Evolutionary conservation across 495 filamentous ascomycete genomes (phyloP).

Genomic region (Lindgomyces ingoldianus): DNA sequence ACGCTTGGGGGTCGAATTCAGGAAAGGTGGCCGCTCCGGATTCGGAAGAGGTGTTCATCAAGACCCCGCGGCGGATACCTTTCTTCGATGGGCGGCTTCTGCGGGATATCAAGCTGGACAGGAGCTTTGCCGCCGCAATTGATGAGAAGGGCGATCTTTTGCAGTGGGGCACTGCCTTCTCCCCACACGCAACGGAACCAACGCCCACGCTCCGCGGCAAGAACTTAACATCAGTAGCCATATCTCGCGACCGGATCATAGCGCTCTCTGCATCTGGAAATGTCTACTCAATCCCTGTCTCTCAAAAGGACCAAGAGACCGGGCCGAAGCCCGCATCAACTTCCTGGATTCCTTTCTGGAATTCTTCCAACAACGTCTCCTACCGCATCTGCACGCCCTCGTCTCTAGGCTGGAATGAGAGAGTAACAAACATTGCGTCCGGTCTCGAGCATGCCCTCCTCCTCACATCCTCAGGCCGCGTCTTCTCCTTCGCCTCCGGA

Average conservation of each 20-base stretch:
- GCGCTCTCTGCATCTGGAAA: conserved; percentile 74
- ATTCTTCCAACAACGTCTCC: conserved; percentile 57
- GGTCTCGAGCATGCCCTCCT: conserved; percentile 84
- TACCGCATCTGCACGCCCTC: conserved; percentile 71
- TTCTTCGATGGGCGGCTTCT: conserved; percentile 86
- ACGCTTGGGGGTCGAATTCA: conserved; percentile 90
- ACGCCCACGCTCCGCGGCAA: conserved; percentile 77
- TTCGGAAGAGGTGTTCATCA: conserved; percentile 72
- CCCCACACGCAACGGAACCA: conserved; percentile 58
- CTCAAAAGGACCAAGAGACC: conserved; percentile 64
- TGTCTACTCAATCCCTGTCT: conserved; percentile 85
- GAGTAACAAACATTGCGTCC: conserved; percentile 67
- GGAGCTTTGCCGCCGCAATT: conserved; percentile 83
- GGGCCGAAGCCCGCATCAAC: conserved; percentile 62
- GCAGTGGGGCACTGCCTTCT: conserved; percentile 86
- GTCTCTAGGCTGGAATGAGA: conserved; percentile 71
- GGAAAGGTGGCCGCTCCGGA: conserved; percentile 82
- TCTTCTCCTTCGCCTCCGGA: conserved; percentile 81
- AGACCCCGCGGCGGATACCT: conserved; percentile 72
- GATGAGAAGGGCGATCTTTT: conserved; percentile 85
- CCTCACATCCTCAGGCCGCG: conserved; percentile 79
- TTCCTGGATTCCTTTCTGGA: conserved; percentile 79
- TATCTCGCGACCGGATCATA: conserved; percentile 81
- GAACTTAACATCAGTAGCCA: conserved; percentile 66
- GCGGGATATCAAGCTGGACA: conserved; percentile 82